Percentiles rank a stretch among this genome's conserved stretches.
Evolutionary conservation across 169 alveolate species (phyloP).

Genomic region (Plasmodium cynomolgi): DNA sequence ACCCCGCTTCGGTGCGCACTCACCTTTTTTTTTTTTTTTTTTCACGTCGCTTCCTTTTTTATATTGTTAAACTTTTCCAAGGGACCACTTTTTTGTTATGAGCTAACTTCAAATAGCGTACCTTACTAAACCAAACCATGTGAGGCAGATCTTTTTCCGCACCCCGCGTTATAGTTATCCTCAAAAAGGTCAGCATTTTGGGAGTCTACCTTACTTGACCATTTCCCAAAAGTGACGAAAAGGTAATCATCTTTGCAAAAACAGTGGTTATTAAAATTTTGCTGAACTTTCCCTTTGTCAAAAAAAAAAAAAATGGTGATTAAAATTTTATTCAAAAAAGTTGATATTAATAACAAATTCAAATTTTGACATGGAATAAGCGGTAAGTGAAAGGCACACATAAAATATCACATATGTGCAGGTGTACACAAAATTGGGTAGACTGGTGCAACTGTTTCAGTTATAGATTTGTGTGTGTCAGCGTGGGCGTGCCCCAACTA

Average conservation of each 20-base stretch:
- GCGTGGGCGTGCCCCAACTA: not conserved
- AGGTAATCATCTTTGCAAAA: not conserved
- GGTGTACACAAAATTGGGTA: not conserved
- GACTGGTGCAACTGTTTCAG: not conserved
- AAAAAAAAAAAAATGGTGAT: not conserved
- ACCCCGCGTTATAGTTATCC: not conserved
- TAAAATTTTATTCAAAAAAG: slow-evolving; percentile 1
- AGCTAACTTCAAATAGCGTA: not conserved
- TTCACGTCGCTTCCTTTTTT: not conserved
- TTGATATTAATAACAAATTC: not conserved
- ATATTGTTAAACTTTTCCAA: not conserved
- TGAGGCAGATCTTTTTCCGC: not conserved
- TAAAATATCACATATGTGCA: not conserved
- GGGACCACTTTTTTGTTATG: not conserved
- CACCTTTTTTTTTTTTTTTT: not conserved
- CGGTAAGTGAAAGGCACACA: not conserved
- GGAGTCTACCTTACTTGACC: not conserved
- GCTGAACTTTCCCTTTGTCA: too few species aligned
- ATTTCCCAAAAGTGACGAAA: not conserved
- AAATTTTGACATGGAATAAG: slow-evolving; percentile 8
- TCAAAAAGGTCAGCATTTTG: not conserved
- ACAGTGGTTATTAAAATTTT: not conserved
- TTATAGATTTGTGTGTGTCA: not conserved
- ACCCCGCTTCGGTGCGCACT: not conserved
- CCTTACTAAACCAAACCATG: not conserved